phyloP scores from a whole-genome alignment of 495 filamentous ascomycete species.

The Xylaria sp. region DNA sequence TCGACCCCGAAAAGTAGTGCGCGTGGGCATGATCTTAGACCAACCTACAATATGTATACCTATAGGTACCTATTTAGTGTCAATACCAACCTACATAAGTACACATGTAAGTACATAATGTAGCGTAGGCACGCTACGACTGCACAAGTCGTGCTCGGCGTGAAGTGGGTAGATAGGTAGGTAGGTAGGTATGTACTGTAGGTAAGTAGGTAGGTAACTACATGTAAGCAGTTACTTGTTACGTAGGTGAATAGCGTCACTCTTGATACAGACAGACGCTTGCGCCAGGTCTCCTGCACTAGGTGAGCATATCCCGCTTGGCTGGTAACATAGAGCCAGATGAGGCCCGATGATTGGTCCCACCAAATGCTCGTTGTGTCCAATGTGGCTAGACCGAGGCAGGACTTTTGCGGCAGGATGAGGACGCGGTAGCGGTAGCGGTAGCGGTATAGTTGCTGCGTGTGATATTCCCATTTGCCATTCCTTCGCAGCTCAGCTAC shows the following conservation, averaged over 20 bases:
- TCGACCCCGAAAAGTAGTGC: background rate
- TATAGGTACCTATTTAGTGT: too few species aligned
- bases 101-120: too few species aligned
- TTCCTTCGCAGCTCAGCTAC: conserved; percentile 24
- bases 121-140: background rate
- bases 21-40: background rate
- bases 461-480: conserved; percentile 21
- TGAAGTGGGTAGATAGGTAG: too few species aligned
- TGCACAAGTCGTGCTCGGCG: too few species aligned
- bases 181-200: too few species aligned
- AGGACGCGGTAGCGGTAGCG: too few species aligned
- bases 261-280: conserved; percentile 6
- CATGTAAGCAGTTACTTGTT: too few species aligned
- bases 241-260: conserved; percentile 13
- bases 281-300: conserved; percentile 18
- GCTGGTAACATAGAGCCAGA: conserved; percentile 11
- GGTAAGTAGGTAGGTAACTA: too few species aligned
- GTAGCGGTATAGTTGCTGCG: conserved; percentile 11
- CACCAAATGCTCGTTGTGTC: conserved; percentile 15
- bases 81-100: too few species aligned
- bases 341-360: conserved; percentile 21
- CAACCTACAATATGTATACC: background rate
- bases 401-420: conserved; percentile 3
- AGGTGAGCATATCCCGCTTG: conserved; percentile 23
- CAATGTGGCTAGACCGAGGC: conserved; percentile 8